Percentiles rank a stretch among this genome's conserved stretches.
These are phyloP conservation scores for Dothistroma septosporum DNA, from an alignment of 2,329 filamentous ascomycete genomes.

Conservation along the genomic window DNA sequence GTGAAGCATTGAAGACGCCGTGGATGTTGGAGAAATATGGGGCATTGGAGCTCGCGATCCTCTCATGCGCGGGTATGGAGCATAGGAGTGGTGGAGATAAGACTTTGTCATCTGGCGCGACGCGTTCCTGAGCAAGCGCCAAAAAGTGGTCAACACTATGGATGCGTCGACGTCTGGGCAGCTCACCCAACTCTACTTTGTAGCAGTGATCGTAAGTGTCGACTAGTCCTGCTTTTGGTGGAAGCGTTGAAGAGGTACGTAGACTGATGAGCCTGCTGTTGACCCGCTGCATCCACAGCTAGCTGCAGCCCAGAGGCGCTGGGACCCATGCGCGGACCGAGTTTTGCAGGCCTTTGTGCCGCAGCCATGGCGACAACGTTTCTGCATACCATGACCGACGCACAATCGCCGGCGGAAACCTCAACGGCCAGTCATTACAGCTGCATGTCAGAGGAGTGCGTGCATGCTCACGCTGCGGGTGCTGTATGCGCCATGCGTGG, in stretches of 20 bases:
- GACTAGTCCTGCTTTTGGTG: neutral
- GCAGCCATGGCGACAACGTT: neutral
- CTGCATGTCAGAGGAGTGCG: neutral
- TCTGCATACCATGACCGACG: constrained; percentile 6
- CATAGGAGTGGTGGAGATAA: neutral
- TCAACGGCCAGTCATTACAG: neutral
- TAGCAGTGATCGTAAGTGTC: neutral
- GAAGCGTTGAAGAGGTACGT: constrained; percentile 8
- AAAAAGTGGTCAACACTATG: neutral
- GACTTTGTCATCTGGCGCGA: neutral
- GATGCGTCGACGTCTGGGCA: constrained; percentile 1
- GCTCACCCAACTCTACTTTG: neutral
- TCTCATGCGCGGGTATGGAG: neutral
- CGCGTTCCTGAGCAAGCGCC: neutral
- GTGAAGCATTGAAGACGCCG: neutral
- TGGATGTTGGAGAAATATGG: constrained; percentile 7
- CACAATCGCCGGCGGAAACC: neutral
- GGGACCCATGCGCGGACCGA: neutral
- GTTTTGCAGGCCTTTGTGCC: neutral
- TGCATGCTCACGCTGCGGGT: neutral
- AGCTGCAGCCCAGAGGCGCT: constrained; percentile 1
- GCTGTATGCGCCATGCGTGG: neutral
- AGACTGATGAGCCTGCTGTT: neutral
- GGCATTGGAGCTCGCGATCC: neutral
- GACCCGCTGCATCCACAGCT: constrained; percentile 1